A percentile compares a stretch with the other conserved stretches of the same genome.
Conservation (phyloP, 1,139 yeast genomes). For the Candida sp. region DNA sequence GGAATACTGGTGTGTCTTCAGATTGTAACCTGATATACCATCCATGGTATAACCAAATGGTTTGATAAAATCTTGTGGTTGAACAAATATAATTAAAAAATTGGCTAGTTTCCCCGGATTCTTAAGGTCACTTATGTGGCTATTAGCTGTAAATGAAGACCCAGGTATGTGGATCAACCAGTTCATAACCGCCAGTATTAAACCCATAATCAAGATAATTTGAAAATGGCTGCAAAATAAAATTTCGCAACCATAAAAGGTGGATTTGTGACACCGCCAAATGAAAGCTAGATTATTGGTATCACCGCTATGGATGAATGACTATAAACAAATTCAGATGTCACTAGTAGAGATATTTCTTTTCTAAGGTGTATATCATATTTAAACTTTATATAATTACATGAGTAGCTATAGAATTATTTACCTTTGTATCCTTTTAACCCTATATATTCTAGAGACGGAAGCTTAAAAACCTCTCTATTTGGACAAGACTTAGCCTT, state of each 20-base stretch:
- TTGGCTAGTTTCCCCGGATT: background rate
- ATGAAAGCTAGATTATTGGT: too few relatives aligned
- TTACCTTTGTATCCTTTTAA: too few relatives aligned
- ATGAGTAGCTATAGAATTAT: too few relatives aligned
- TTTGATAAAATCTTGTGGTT: background rate
- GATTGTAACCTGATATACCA: background rate
- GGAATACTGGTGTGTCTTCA: background rate
- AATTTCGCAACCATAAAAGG: background rate
- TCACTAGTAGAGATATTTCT: too few relatives aligned
- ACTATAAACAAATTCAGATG: too few relatives aligned
- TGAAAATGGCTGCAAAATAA: background rate
- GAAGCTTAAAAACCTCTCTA: too few relatives aligned
- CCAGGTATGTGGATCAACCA: slow-evolving; percentile 1
- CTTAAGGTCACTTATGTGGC: background rate
- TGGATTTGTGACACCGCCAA: background rate
- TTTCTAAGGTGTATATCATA: too few relatives aligned
- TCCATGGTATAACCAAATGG: background rate
- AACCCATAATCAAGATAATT: background rate
- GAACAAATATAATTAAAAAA: slow-evolving; percentile 1
- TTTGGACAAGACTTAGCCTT: too few relatives aligned
- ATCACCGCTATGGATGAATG: too few relatives aligned
- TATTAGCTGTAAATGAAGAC: background rate
- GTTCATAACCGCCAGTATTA: background rate
- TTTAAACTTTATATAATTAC: too few relatives aligned
- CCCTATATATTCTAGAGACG: too few relatives aligned